Evolutionary conservation across 129 eudicot genomes (phyloP).

Genomic region (Calendula officinalis): DNA sequence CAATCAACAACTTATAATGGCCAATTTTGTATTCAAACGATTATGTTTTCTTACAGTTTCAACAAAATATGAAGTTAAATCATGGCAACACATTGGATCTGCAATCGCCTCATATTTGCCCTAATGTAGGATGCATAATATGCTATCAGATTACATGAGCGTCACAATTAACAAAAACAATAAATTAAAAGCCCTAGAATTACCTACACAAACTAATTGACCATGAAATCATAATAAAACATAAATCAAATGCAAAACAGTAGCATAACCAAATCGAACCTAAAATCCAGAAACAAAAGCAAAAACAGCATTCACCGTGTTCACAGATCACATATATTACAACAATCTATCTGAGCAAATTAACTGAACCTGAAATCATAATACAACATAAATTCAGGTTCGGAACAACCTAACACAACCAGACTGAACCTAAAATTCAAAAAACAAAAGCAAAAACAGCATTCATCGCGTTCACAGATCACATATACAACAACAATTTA

Average conservation of each 20-base stretch:
- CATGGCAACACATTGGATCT: background rate
- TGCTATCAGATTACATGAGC: background rate
- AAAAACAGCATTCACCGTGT: background rate
- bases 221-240: background rate
- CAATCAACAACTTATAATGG: background rate
- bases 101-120: background rate
- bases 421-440: background rate
- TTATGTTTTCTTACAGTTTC: constrained; percentile 3
- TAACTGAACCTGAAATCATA: background rate
- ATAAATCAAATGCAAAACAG: background rate
- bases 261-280: background rate
- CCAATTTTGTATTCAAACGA: background rate
- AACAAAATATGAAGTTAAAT: background rate
- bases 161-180: background rate
- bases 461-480: background rate
- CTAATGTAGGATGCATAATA: background rate
- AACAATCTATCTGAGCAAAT: background rate
- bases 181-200: constrained; percentile 20
- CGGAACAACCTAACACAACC: background rate
- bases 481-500: background rate
- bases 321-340: background rate
- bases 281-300: background rate
- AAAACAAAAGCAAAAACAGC: background rate
- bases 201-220: background rate
- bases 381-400: background rate